Base-by-base conservation (phyloP, 78 protist genomes). In the Parvularia atlantis region DNA sequence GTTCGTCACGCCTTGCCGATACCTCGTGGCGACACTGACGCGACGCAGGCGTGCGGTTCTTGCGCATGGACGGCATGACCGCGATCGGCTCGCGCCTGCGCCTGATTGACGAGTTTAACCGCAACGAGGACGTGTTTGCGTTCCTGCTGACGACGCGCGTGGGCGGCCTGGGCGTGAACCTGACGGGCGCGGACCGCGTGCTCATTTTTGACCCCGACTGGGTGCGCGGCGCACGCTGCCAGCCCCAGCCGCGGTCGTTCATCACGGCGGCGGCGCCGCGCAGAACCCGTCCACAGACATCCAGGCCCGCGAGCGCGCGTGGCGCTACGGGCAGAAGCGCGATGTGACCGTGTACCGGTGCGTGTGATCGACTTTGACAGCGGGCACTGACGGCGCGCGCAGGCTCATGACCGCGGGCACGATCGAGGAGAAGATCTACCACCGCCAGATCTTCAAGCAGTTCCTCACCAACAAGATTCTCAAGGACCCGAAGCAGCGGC, bases 121-220 rank as follows among this genome's bases (percentile, higher is more conserved):
- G 19, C 46, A 36, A 66, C 66, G 39, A 11, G 17, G 5, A 22
- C 11, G 53, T 88, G 40, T 95, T 93, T 54, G 60, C 84, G 22
- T 90, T 93, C 61, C 73, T 95, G 30, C 83, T 96, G 37, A 90
- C 98, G 2, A 94, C 98, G 16, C 75, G 75, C 0, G 90, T 84
- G 26, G 94, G 95, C 1, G 97, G 98, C 11, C 66, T 94, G 5
- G 99, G 99, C 22, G 35, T 92, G 40, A 94, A 96, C 61, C 53
- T 96, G n/a, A 91, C 91, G 0, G 98, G 98, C 54, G 96, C 98
- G 0, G 77, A 93, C 69, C 77, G 98, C 5, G 94, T 94, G 5
- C 59, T 94, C 67, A 76, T 96, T 31, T 88, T 58, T 62, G 98
- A 94, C 62, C 99, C 99, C 2, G 99, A 93, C 75, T 95, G 99